These are phyloP conservation scores for Russula brevipes DNA, from an alignment of 768 basidiomycete genomes.

Conservation along the genomic window DNA sequence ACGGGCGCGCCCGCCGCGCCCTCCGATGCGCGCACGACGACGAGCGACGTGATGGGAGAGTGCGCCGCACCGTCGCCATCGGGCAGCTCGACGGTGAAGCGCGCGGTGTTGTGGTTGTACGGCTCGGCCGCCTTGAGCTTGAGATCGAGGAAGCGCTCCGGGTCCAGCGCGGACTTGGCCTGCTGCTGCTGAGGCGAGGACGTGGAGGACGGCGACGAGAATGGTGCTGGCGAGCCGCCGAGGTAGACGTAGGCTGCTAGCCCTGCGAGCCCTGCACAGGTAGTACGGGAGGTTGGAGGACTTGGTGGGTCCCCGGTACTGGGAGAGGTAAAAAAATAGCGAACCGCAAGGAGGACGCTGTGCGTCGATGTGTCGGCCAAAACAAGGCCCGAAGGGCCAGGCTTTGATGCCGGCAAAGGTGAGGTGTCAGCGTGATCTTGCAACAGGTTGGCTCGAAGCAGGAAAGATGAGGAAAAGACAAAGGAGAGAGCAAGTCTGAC, in stretches of 20 bases:
- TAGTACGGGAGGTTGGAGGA: constrained; percentile 46
- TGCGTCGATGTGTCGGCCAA: no score
- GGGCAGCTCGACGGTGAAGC: constrained; percentile 78
- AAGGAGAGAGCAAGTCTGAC: no score
- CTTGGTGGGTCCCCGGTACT: constrained; percentile 37
- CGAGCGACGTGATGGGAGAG: constrained; percentile 71
- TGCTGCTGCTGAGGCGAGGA: constrained; percentile 35
- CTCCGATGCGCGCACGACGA: constrained; percentile 72
- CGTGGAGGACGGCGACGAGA: constrained; percentile 15
- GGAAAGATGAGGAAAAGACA: no score
- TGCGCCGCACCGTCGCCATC: constrained; percentile 64
- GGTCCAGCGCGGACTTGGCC: constrained; percentile 67
- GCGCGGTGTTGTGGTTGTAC: constrained; percentile 93
- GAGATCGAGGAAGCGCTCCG: constrained; percentile 72
- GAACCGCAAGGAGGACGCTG: no score
- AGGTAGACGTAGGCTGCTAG: constrained; percentile 47
- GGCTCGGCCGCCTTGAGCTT: constrained; percentile 73
- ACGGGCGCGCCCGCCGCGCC: constrained; percentile 42
- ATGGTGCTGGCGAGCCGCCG: constrained; percentile 29
- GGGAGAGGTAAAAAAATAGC: constrained; percentile 47
- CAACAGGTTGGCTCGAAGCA: no score
- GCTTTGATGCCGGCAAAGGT: no score
- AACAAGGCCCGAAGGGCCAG: no score
- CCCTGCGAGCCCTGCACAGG: constrained; percentile 40
- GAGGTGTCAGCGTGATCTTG: no score